Evolutionary conservation across 2,329 filamentous ascomycete species (phyloP).

Genomic region (Mollisia scopiformis): DNA sequence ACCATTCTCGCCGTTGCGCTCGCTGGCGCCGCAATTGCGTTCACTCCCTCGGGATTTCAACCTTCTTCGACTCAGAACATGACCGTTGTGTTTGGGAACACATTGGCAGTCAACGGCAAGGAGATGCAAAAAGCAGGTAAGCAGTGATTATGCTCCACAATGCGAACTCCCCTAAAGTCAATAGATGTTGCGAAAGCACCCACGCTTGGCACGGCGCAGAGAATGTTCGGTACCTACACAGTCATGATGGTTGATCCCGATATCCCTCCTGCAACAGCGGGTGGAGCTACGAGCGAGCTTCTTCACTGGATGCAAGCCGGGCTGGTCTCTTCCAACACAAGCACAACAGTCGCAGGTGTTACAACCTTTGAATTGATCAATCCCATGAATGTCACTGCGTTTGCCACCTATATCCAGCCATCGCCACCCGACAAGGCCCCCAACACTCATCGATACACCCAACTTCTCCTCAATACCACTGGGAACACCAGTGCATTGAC

Average conservation of each 20-base stretch:
- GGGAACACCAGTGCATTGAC: conserved; percentile 9
- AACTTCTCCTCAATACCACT: conserved; percentile 33
- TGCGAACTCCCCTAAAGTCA: background rate
- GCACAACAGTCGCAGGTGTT: conserved; percentile 26
- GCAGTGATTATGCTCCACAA: background rate
- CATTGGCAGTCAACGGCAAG: conserved; percentile 29
- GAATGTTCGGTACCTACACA: conserved; percentile 30
- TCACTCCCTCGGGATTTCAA: conserved; percentile 31
- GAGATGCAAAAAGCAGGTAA: conserved; percentile 29
- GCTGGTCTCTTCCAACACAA: conserved; percentile 25
- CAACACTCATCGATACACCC: conserved; percentile 31
- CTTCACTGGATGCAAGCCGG: conserved; percentile 37
- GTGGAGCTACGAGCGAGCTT: conserved; percentile 26
- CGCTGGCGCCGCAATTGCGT: conserved; percentile 30
- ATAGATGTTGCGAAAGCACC: conserved; percentile 26
- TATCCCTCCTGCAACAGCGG: conserved; percentile 26
- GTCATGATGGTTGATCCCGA: conserved; percentile 36
- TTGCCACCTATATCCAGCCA: conserved; percentile 30
- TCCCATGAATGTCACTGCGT: conserved; percentile 23
- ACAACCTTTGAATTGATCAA: conserved; percentile 28
- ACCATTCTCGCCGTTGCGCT: conserved; percentile 27
- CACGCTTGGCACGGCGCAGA: conserved; percentile 25
- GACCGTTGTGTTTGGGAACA: conserved; percentile 29
- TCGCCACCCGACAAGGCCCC: conserved; percentile 29
- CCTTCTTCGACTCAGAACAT: conserved; percentile 29